phyloP scores from a whole-genome alignment of 2,329 filamentous ascomycete genomes.

The Truncatella angustata region DNA sequence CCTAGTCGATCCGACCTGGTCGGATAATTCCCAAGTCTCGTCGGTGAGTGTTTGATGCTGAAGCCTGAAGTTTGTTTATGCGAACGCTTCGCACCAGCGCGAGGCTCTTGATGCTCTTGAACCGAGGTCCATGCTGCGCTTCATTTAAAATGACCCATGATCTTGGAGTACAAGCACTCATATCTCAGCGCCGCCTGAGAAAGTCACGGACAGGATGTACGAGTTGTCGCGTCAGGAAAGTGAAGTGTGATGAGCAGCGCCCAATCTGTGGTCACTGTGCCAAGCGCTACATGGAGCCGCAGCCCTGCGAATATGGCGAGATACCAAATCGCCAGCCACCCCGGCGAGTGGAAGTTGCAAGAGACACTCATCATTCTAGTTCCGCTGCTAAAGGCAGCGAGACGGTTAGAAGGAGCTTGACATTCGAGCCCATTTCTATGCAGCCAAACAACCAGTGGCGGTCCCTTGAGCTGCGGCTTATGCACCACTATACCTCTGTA shows the following conservation, averaged over 20 bases:
- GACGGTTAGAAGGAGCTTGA: too few species aligned
- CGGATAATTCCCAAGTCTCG: too few species aligned
- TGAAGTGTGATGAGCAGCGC: background rate
- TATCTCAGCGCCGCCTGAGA: background rate
- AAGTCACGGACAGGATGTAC: constrained; percentile 8
- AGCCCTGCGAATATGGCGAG: background rate
- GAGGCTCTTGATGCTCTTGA: too few species aligned
- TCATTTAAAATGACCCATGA: too few species aligned
- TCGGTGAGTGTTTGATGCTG: too few species aligned
- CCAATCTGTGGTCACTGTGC: background rate
- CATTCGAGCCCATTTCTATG: background rate
- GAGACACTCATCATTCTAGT: too few species aligned
- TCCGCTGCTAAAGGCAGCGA: too few species aligned
- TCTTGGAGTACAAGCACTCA: background rate
- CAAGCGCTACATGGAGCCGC: background rate
- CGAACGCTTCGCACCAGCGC: too few species aligned
- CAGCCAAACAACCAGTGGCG: background rate
- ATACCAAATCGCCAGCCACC: background rate
- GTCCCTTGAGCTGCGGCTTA: constrained; percentile 9
- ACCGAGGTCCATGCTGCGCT: too few species aligned
- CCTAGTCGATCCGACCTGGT: too few species aligned
- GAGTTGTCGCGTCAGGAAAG: constrained; percentile 1
- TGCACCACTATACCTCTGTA: constrained; percentile 9
- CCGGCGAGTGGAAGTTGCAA: background rate
- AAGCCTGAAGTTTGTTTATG: too few species aligned